Conservation (phyloP, 208 protist genomes). For the Histomonas meleagridis region DNA sequence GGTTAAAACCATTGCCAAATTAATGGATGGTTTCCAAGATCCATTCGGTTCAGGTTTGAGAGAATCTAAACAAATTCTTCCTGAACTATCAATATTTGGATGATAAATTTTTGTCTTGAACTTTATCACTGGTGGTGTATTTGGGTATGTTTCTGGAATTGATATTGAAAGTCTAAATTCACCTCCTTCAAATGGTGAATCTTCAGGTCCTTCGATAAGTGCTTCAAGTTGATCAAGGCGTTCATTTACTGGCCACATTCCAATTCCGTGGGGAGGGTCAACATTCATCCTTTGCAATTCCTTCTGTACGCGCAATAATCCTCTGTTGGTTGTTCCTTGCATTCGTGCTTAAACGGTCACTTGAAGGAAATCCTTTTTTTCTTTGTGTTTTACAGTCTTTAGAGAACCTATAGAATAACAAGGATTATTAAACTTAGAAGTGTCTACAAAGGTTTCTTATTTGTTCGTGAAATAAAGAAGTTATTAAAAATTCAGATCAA, state of each 20-base stretch:
- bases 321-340: too few species aligned
- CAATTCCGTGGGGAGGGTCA: neutral
- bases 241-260: neutral
- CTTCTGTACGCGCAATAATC: neutral
- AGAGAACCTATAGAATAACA: too few species aligned
- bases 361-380: too few species aligned
- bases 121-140: conserved; percentile 56
- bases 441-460: too few species aligned
- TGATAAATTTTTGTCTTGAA: conserved; percentile 36
- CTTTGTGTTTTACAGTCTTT: too few species aligned
- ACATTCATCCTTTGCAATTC: neutral
- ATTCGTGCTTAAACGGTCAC: too few species aligned
- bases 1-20: neutral
- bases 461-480: too few species aligned
- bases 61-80: conserved; percentile 29
- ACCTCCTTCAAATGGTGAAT: conserved; percentile 55
- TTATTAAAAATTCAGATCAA: too few species aligned
- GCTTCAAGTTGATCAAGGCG: conserved; percentile 35
- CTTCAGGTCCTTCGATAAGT: conserved; percentile 45
- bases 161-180: conserved; percentile 53
- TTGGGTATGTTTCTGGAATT: conserved; percentile 56
- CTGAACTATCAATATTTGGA: conserved; percentile 15
- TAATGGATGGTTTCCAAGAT: neutral
- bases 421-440: too few species aligned
- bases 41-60: neutral